phyloP scores from a whole-genome alignment of 192 early-diverging fungal genomes.

The Backusella parvicylindrica region DNA sequence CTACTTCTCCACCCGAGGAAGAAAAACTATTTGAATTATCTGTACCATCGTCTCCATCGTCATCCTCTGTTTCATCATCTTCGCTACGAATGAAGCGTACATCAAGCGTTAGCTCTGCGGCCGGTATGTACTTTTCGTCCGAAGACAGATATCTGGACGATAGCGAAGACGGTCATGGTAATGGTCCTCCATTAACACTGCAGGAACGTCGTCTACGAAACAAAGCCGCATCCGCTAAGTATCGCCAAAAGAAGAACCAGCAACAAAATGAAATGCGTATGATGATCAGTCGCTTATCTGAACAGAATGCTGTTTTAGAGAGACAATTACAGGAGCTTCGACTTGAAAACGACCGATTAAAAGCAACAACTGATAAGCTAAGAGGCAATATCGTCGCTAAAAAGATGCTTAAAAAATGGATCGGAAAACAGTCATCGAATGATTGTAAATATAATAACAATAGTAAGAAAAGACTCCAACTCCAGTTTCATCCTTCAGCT shows the following conservation, averaged over 20 bases:
- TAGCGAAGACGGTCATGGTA: not conserved
- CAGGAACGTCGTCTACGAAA: conserved; percentile 53
- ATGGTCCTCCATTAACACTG: conserved; percentile 35
- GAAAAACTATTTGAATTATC: conserved; percentile 7
- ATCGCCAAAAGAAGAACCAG: conserved; percentile 56
- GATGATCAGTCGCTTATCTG: conserved; percentile 37
- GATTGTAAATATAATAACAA: not conserved
- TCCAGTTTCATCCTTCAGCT: not conserved
- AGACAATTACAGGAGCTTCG: conserved; percentile 46
- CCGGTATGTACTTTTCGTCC: not conserved
- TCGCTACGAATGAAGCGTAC: not conserved
- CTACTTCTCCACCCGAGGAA: conserved; percentile 18
- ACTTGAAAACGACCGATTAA: conserved; percentile 45
- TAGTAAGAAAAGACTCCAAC: not conserved
- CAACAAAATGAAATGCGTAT: conserved; percentile 54
- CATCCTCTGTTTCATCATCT: conserved; percentile 7
- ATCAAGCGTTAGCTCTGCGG: not conserved
- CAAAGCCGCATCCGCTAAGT: conserved; percentile 60
- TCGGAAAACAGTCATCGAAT: conserved; percentile 12
- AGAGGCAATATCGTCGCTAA: conserved; percentile 50
- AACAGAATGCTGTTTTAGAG: conserved; percentile 45
- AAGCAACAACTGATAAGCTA: conserved; percentile 43
- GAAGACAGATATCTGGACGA: not conserved
- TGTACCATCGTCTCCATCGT: conserved; percentile 10
- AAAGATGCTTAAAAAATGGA: conserved; percentile 52